These are phyloP conservation scores for Rasamsonia emersonii DNA, from an alignment of 2,329 filamentous ascomycete species.

Conservation along the genomic window DNA sequence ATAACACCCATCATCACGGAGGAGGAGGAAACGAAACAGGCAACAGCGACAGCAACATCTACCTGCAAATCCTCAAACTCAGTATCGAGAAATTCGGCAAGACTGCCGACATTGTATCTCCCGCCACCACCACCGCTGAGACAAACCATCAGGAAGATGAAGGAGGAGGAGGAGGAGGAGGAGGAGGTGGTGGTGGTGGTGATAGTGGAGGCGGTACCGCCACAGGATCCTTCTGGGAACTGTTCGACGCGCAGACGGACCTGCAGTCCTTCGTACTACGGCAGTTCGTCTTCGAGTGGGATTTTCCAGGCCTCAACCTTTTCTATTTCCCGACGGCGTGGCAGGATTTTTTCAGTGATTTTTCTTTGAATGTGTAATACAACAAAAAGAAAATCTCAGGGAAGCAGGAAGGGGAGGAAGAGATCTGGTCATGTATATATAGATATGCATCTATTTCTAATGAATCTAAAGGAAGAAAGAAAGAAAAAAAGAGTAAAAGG, in stretches of 20 bases:
- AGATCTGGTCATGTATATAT: too few relatives aligned
- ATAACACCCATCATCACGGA: too few relatives aligned
- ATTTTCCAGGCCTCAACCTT: conserved; percentile 47
- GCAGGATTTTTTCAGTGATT: conserved; percentile 42
- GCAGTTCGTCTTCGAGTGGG: conserved; percentile 51
- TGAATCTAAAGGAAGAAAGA: too few relatives aligned
- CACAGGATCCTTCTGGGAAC: conserved; percentile 25
- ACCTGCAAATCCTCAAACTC: conserved; percentile 41
- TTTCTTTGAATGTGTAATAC: conserved; percentile 22
- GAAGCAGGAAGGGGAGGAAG: too few relatives aligned
- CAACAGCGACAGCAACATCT: conserved; percentile 41
- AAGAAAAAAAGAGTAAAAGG: too few relatives aligned
- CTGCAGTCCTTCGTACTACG: conserved; percentile 47
- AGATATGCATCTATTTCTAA: too few relatives aligned
- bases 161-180: too few relatives aligned
- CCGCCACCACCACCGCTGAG: conserved; percentile 1
- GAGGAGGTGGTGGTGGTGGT: not conserved
- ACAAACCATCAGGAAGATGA: too few relatives aligned
- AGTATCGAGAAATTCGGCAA: conserved; percentile 45
- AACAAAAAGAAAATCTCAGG: too few relatives aligned
- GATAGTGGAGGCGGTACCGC: conserved; percentile 5
- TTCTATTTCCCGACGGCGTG: conserved; percentile 41
- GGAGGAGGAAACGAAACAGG: conserved; percentile 31
- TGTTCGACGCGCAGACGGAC: conserved; percentile 35
- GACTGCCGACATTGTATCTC: conserved; percentile 8